phyloP scores from a whole-genome alignment of 768 basidiomycete genomes.

The Pleurotus giganteus region DNA sequence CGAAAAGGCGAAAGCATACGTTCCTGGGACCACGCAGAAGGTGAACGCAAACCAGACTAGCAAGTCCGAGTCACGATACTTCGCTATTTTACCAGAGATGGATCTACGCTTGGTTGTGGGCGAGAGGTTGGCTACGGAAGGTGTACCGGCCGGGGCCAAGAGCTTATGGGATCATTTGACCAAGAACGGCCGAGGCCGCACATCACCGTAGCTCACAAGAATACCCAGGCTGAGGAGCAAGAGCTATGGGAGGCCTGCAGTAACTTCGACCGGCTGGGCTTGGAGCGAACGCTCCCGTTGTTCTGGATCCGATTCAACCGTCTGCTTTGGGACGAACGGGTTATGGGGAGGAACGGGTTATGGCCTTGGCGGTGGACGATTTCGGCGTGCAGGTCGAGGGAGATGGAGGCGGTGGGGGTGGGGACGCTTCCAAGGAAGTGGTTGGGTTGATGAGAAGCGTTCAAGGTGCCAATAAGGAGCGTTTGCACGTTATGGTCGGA shows the following conservation, averaged over 20 bases:
- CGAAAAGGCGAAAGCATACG: constrained; percentile 38
- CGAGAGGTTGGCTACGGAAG: constrained; percentile 31
- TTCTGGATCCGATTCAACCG: constrained; percentile 61
- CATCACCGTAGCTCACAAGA: constrained; percentile 81
- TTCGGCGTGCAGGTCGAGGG: constrained; percentile 41
- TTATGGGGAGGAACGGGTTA: constrained; percentile 70
- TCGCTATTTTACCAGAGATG: constrained; percentile 72
- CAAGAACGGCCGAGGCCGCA: constrained; percentile 60
- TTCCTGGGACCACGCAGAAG: constrained; percentile 29
- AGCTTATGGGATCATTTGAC: constrained; percentile 53
- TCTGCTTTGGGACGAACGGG: constrained; percentile 78
- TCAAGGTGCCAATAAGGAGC: constrained; percentile 39
- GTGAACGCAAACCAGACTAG: constrained; percentile 32
- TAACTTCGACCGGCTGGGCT: constrained; percentile 30
- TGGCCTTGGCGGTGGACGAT: constrained; percentile 74
- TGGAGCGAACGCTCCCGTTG: constrained; percentile 36
- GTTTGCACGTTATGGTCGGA: constrained; percentile 88
- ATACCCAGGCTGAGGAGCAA: too few relatives aligned
- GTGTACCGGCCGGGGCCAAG: constrained; percentile 23
- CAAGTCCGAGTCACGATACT: constrained; percentile 59
- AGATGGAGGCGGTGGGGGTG: too few relatives aligned
- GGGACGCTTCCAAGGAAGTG: constrained; percentile 33
- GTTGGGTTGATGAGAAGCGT: constrained; percentile 43
- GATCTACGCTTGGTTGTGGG: constrained; percentile 52
- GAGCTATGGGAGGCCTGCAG: too few relatives aligned